phyloP scores from a whole-genome alignment of 202 grass and related monocot genomes.

The Zizania palustris region DNA sequence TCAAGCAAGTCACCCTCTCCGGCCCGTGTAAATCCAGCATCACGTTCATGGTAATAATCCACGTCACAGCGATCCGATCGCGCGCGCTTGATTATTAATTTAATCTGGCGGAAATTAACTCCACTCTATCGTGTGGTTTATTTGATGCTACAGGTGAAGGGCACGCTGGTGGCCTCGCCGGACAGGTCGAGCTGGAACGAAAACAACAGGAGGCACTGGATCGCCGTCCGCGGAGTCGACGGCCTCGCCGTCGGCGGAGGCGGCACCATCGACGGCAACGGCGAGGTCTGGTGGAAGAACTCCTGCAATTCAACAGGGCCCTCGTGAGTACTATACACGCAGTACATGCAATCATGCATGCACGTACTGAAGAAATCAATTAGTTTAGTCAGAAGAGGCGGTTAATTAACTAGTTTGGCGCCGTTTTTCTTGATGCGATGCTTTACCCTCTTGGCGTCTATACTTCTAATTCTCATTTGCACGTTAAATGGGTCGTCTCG shows the following conservation, averaged over 20 bases:
- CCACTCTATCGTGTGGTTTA: neutral
- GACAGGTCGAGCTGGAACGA: constrained; percentile 48
- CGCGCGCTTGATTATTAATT: neutral
- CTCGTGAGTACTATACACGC: constrained; percentile 37
- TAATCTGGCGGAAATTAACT: neutral
- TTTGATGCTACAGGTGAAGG: constrained; percentile 47
- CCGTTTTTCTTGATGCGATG: constrained; percentile 4
- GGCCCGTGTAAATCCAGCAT: constrained; percentile 67
- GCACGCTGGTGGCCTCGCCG: constrained; percentile 57
- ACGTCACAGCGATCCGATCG: neutral
- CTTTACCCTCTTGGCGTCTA: neutral
- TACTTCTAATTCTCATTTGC: neutral
- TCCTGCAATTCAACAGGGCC: constrained; percentile 74
- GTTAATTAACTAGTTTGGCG: neutral
- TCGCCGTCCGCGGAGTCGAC: constrained; percentile 46
- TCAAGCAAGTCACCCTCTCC: constrained; percentile 48
- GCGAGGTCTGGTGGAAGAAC: constrained; percentile 70
- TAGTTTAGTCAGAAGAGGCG: neutral
- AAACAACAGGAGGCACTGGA: constrained; percentile 53
- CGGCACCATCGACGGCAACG: constrained; percentile 69
- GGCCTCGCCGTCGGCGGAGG: constrained; percentile 54
- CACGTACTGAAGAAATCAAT: neutral
- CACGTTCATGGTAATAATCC: constrained; percentile 39
- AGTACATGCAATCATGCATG: no score
- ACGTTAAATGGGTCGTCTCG: neutral